Percentiles rank a stretch among this genome's conserved stretches.
Conservation (phyloP, 495 filamentous ascomycete species). For the Penicillium alfredii region DNA sequence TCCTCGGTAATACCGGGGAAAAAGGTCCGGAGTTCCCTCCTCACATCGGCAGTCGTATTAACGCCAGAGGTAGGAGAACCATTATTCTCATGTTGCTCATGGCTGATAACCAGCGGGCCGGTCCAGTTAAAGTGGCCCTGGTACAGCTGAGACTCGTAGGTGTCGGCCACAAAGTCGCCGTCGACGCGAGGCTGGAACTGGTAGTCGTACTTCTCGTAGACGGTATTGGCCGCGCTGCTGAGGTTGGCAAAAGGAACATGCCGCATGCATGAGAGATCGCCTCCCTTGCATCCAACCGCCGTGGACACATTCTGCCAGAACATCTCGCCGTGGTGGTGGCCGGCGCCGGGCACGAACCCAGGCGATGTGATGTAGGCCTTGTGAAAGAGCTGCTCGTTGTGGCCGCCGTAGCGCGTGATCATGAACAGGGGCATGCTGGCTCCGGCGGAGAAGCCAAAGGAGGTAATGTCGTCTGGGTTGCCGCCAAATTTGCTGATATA, state of each 20-base stretch:
- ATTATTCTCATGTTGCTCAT: conserved; percentile 31
- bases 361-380: conserved; percentile 34
- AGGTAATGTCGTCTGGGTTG: conserved; percentile 38
- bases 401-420: conserved; percentile 28
- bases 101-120: conserved; percentile 29
- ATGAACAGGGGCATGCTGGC: conserved; percentile 39
- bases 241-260: conserved; percentile 23
- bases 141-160: conserved; percentile 33
- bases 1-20: conserved; percentile 32
- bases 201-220: conserved; percentile 22
- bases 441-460: conserved; percentile 39
- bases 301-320: conserved; percentile 33
- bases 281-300: conserved; percentile 25
- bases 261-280: conserved; percentile 26
- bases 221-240: conserved; percentile 15
- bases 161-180: conserved; percentile 32
- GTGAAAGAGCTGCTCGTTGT: conserved; percentile 28
- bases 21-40: conserved; percentile 23
- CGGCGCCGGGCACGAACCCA: conserved; percentile 28
- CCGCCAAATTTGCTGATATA: conserved; percentile 43
- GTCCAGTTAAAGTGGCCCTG: conserved; percentile 32
- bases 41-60: conserved; percentile 26
- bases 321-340: conserved; percentile 23
- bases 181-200: conserved; percentile 35
- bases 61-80: conserved; percentile 21